These are phyloP conservation scores for Phytophthora kernoviae DNA, from an alignment of 352 stramenopile species.

Conservation along the genomic window DNA sequence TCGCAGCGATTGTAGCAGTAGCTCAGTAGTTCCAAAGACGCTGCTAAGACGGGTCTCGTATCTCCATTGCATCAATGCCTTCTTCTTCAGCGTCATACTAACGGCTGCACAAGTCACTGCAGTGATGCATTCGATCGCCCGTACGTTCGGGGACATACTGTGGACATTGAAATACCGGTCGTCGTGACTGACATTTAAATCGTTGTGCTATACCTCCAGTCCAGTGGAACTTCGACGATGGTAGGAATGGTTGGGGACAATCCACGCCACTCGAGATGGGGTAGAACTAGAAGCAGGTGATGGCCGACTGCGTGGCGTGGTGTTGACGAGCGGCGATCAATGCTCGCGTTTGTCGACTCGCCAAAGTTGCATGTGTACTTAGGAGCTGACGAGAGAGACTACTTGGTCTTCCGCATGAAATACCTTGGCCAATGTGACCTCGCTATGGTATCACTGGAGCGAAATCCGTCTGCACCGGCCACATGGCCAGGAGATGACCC, in stretches of 20 bases:
- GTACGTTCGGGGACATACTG: constrained; percentile 14
- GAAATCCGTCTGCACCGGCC: constrained; percentile 30
- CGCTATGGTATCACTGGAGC: constrained; percentile 59
- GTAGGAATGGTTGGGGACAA: constrained; percentile 61
- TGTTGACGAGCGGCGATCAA: constrained; percentile 41
- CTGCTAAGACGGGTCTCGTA: neutral
- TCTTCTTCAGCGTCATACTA: neutral
- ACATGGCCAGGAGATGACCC: constrained; percentile 40
- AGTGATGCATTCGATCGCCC: constrained; percentile 34
- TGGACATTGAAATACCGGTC: neutral
- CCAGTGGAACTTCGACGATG: constrained; percentile 67
- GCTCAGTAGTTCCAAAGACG: no score
- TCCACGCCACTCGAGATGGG: constrained; percentile 71
- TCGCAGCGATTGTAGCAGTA: no score
- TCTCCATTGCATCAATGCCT: neutral
- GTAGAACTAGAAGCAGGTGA: constrained; percentile 59
- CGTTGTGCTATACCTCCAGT: constrained; percentile 25
- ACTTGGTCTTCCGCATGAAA: constrained; percentile 66
- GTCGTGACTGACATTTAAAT: neutral
- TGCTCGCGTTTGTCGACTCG: constrained; percentile 61
- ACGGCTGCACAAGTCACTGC: neutral
- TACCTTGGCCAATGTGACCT: constrained; percentile 62
- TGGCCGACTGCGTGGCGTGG: constrained; percentile 46
- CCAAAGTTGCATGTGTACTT: constrained; percentile 62
- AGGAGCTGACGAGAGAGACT: constrained; percentile 47